Evolutionary conservation across 106 monocot species (phyloP), one percentile per base, ranked within the genome.

Genomic region (Dendrobium officinale): DNA sequence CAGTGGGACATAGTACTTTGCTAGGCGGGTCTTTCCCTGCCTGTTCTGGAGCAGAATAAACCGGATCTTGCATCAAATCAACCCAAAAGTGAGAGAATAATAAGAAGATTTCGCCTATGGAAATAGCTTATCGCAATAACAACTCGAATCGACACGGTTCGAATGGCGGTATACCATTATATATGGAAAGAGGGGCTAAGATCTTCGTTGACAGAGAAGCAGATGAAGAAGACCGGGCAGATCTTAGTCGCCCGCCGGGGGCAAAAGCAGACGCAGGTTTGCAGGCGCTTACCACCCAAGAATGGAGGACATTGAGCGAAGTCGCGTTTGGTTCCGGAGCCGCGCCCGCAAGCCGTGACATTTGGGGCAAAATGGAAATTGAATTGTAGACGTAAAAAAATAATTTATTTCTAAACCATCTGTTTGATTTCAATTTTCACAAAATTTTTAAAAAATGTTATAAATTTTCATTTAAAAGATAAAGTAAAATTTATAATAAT

Each of bases 11-110:
- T 97, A 97, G 83, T 97, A 97, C 78, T 97, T 97, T 19, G 94
- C 97, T 54, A 97, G 94, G 64, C 97, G 92, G 61, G 97, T 97
- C 92, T 97, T 97, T 9, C 97, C 97, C 88, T 97, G 97, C 81
- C 97, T 81, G 55, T 97, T 97, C 82, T 97, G 97, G 49, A 97
- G 89, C 85, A 97, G 77, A 41, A 97, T 97, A 85, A 97, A 97
- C 55, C 97, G 94, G 88, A 97, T 97, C 97, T 97, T 92, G 80
- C 55, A 16, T 70, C 80, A 41, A 73, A 80, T 76, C 76, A 76
- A 24, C 11, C 49, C 20, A 48, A 76, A 76, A 47, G 0, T 20
- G 6, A 43, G 48, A n/a, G 44, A 74, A 42, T 24, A 24, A 76
- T 48, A 48, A n/a, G 13, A 49, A 49, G 11, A 27, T 49, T 76